Percentiles rank a stretch among this genome's conserved stretches.
Evolutionary conservation across 108 stramenopile species (phyloP).

Genomic region (Mediolabrus comicus): DNA sequence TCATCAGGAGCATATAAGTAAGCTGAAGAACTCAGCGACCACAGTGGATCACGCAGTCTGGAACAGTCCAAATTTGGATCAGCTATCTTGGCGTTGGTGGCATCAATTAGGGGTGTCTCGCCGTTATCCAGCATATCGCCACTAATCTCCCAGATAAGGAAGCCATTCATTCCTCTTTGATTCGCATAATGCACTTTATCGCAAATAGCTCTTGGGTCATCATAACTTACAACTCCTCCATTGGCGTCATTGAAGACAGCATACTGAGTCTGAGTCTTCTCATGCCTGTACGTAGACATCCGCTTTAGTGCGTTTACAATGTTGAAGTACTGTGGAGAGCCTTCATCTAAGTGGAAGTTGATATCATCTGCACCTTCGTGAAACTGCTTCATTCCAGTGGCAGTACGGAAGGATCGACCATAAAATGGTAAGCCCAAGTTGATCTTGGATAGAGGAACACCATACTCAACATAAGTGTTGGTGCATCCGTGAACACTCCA

Average conservation of each 20-base stretch:
- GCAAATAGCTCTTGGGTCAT: constrained; percentile 43
- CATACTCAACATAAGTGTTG: constrained; percentile 33
- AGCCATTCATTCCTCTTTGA: constrained; percentile 37
- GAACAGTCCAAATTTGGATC: constrained; percentile 38
- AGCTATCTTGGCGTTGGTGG: constrained; percentile 26
- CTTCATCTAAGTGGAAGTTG: constrained; percentile 43
- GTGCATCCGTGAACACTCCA: constrained; percentile 29
- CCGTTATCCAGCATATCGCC: constrained; percentile 42
- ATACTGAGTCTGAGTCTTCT: constrained; percentile 42
- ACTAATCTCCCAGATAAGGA: constrained; percentile 9
- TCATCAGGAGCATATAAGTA: constrained; percentile 32
- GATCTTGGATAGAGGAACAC: constrained; percentile 21
- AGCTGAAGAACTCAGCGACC: constrained; percentile 12
- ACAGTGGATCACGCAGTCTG: constrained; percentile 23
- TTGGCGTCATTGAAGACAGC: constrained; percentile 31
- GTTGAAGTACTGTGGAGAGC: constrained; percentile 50
- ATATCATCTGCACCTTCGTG: constrained; percentile 38
- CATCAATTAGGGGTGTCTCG: constrained; percentile 39
- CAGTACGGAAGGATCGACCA: constrained; percentile 37
- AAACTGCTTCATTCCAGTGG: constrained; percentile 43
- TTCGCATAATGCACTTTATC: constrained; percentile 46
- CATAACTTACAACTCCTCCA: constrained; percentile 37
- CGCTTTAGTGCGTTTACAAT: constrained; percentile 21
- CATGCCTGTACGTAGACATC: constrained; percentile 42
- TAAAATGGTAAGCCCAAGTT: constrained; percentile 48